phyloP scores from a whole-genome alignment of 306 rosid genomes.

The Corylus heterophylla region DNA sequence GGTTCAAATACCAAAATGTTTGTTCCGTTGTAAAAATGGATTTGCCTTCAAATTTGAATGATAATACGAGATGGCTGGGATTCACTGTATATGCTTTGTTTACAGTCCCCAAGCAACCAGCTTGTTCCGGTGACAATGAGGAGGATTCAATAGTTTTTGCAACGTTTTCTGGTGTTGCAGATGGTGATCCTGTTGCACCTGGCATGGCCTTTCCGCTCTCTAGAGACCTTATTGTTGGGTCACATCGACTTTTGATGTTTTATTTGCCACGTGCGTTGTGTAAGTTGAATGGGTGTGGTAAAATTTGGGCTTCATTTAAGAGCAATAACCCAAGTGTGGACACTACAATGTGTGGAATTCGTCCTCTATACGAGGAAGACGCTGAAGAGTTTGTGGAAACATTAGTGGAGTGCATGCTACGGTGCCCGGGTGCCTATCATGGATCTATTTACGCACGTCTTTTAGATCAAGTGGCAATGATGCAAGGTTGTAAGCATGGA shows the following conservation, averaged over 20 bases:
- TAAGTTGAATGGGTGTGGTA: background rate
- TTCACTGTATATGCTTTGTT: background rate
- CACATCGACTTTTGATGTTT: background rate
- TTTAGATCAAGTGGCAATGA: background rate
- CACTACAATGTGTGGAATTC: background rate
- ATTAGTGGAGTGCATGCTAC: background rate
- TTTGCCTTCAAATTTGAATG: background rate
- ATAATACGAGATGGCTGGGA: background rate
- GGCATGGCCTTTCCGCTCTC: background rate
- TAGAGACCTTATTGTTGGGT: background rate
- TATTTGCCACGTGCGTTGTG: background rate
- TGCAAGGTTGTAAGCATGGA: background rate
- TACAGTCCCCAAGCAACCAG: background rate
- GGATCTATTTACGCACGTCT: background rate
- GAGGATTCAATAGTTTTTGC: background rate
- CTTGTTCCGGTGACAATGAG: background rate
- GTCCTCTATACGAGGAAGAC: background rate
- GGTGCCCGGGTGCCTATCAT: background rate
- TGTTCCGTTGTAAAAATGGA: background rate
- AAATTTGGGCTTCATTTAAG: background rate
- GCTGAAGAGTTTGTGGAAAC: background rate
- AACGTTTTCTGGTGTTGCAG: background rate
- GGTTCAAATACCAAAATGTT: background rate
- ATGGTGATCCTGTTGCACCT: background rate
- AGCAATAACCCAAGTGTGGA: background rate